phyloP scores from a whole-genome alignment of 1,284 basidiomycete species.

The Ganoderma boninense region DNA sequence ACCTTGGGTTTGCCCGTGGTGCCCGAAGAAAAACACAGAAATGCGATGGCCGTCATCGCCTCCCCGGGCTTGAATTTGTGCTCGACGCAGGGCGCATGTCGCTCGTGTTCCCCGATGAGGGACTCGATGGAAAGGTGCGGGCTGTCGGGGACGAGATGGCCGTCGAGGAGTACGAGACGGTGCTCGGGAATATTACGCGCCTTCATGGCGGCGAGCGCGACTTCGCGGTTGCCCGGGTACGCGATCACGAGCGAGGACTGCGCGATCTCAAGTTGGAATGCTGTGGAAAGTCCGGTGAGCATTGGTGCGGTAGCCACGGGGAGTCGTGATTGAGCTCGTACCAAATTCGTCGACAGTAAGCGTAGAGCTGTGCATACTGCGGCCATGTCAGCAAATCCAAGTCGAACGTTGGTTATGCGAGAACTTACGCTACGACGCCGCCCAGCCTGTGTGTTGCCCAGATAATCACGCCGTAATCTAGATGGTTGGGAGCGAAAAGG shows the following conservation, averaged over 20 bases:
- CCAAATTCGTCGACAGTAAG: background rate
- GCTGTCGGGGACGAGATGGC: background rate
- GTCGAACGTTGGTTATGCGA: too few relatives aligned
- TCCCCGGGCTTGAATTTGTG: conserved; percentile 62
- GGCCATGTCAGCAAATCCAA: background rate
- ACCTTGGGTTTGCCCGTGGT: conserved; percentile 85
- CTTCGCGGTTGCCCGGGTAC: background rate
- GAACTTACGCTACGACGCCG: background rate
- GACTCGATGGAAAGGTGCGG: background rate
- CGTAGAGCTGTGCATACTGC: background rate
- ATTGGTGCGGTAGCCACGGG: too few relatives aligned
- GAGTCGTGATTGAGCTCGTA: background rate
- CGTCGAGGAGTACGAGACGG: background rate
- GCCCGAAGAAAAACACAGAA: conserved; percentile 81
- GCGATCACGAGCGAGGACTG: background rate
- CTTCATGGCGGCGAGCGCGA: background rate
- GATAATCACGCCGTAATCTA: background rate
- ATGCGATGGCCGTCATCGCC: conserved; percentile 67
- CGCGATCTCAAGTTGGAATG: background rate
- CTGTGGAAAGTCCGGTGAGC: too few relatives aligned
- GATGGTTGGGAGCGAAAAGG: background rate
- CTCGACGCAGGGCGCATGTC: conserved; percentile 33
- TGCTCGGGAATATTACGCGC: background rate
- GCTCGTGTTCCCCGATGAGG: background rate
- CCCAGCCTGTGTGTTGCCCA: background rate